Percentiles rank a stretch among this genome's conserved stretches.
Evolutionary conservation across 768 basidiomycete genomes (phyloP).

Genomic region (Steccherinum ochraceum): DNA sequence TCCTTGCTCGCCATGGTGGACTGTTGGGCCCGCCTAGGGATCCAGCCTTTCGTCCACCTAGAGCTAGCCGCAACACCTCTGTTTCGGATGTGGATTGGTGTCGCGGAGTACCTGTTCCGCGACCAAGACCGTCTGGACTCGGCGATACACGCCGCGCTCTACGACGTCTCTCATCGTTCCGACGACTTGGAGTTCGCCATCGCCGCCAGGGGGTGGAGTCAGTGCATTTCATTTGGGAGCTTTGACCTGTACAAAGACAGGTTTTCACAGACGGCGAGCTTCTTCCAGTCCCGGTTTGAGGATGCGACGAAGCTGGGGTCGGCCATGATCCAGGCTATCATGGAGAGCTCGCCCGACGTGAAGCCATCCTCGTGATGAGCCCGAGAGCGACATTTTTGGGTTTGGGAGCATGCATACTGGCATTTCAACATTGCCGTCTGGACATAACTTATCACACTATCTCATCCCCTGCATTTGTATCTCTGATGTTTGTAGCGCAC

Average conservation of each 20-base stretch:
- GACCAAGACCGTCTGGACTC: constrained; percentile 53
- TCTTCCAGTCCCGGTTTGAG: constrained; percentile 85
- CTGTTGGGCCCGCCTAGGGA: constrained; percentile 85
- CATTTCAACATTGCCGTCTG: too few species aligned
- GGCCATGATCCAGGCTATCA: constrained; percentile 87
- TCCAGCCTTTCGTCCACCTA: constrained; percentile 88
- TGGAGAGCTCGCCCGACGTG: constrained; percentile 38
- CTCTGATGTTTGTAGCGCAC: too few species aligned
- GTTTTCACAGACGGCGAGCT: constrained; percentile 72
- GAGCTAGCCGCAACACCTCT: constrained; percentile 92
- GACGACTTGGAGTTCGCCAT: constrained; percentile 95
- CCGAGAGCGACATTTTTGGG: too few species aligned
- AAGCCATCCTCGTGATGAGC: background rate
- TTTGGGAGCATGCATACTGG: too few species aligned
- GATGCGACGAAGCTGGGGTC: constrained; percentile 77
- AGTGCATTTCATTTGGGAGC: constrained; percentile 87
- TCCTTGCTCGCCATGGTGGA: constrained; percentile 97
- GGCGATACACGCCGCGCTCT: constrained; percentile 69
- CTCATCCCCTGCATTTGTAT: too few species aligned
- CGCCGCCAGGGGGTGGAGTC: constrained; percentile 92
- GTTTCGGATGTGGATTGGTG: constrained; percentile 94
- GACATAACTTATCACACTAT: too few species aligned
- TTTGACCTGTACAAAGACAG: constrained; percentile 83
- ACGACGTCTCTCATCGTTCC: constrained; percentile 72
- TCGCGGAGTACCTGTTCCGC: constrained; percentile 92